phyloP scores from a whole-genome alignment of 306 rosid species.

The Ochetophila trinervis region DNA sequence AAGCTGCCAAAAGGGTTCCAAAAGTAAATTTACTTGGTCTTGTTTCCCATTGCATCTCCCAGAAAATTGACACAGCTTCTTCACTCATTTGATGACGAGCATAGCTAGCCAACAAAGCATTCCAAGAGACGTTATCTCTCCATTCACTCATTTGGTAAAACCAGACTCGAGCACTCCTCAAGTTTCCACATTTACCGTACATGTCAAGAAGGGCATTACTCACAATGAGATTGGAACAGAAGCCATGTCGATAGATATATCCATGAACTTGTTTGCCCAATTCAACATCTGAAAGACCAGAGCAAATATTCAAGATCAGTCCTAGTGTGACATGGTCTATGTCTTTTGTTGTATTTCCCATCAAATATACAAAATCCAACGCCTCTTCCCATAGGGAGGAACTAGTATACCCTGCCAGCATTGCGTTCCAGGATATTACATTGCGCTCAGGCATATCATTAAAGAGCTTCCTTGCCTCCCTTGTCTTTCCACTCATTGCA shows the following conservation, averaged over 20 bases:
- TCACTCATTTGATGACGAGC: slow-evolving; percentile 48
- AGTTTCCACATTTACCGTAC: slow-evolving; percentile 78
- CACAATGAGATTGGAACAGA: slow-evolving; percentile 41
- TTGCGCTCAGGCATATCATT: slow-evolving; percentile 65
- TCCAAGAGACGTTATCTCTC: slow-evolving; percentile 68
- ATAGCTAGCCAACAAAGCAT: slow-evolving; percentile 55
- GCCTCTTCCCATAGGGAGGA: slow-evolving; percentile 51
- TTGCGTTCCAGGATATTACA: slow-evolving; percentile 79
- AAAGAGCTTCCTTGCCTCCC: slow-evolving; percentile 53
- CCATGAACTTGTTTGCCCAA: slow-evolving; percentile 68
- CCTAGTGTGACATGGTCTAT: slow-evolving; percentile 55
- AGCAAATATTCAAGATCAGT: slow-evolving; percentile 50
- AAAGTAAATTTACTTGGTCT: slow-evolving; percentile 46
- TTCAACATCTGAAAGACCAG: slow-evolving; percentile 51
- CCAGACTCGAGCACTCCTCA: slow-evolving; percentile 53
- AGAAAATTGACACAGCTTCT: slow-evolving; percentile 55
- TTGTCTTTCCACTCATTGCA: slow-evolving; percentile 50
- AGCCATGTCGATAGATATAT: slow-evolving; percentile 49
- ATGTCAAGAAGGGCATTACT: slow-evolving; percentile 75
- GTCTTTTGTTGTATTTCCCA: slow-evolving; percentile 33
- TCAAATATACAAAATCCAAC: slow-evolving; percentile 42
- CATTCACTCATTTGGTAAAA: slow-evolving; percentile 53
- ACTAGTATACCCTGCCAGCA: slow-evolving; percentile 58
- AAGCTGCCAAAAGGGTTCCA: slow-evolving; percentile 57
- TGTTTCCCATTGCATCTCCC: slow-evolving; percentile 67